Evolutionary conservation across 768 basidiomycete species (phyloP).

Genomic region (Cyclocybe cylindracea): DNA sequence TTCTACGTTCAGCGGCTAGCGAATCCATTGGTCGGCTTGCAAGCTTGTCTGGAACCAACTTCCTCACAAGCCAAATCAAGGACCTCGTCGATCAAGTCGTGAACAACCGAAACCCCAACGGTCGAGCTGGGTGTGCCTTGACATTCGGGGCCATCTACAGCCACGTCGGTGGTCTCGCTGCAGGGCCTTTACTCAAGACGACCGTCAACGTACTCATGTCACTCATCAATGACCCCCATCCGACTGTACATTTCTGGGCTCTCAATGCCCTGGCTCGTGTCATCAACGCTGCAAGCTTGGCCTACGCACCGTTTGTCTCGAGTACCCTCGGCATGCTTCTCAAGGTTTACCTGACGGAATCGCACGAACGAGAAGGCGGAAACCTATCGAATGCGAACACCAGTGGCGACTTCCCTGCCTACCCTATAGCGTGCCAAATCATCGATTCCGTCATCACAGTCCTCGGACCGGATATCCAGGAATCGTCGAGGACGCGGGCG

Average conservation of each 20-base stretch:
- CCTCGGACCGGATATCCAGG: slow-evolving; percentile 93
- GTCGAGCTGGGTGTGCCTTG: slow-evolving; percentile 90
- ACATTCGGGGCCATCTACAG: slow-evolving; percentile 92
- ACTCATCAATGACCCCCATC: slow-evolving; percentile 93
- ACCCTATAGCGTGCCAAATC: slow-evolving; percentile 88
- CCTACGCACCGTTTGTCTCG: slow-evolving; percentile 87
- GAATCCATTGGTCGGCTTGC: slow-evolving; percentile 89
- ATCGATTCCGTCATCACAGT: slow-evolving; percentile 93
- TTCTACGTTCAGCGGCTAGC: slow-evolving; percentile 77
- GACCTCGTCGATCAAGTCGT: slow-evolving; percentile 92
- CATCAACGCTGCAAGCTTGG: slow-evolving; percentile 88
- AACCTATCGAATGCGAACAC: slow-evolving; percentile 79
- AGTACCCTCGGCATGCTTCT: slow-evolving; percentile 88
- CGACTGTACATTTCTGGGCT: slow-evolving; percentile 94
- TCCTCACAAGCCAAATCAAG: slow-evolving; percentile 86
- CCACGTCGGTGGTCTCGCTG: slow-evolving; percentile 92
- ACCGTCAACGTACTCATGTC: slow-evolving; percentile 96
- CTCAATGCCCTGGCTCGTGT: slow-evolving; percentile 83
- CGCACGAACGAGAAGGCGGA: slow-evolving; percentile 93
- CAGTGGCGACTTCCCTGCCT: slow-evolving; percentile 88
- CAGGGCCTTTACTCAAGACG: slow-evolving; percentile 91
- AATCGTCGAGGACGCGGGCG: slow-evolving; percentile 76
- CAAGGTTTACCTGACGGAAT: slow-evolving; percentile 86
- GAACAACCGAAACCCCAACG: slow-evolving; percentile 89
- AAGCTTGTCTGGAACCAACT: slow-evolving; percentile 78